Evolutionary conservation across 495 filamentous ascomycete species (phyloP).

Genomic region (Penicillium coprophilum): DNA sequence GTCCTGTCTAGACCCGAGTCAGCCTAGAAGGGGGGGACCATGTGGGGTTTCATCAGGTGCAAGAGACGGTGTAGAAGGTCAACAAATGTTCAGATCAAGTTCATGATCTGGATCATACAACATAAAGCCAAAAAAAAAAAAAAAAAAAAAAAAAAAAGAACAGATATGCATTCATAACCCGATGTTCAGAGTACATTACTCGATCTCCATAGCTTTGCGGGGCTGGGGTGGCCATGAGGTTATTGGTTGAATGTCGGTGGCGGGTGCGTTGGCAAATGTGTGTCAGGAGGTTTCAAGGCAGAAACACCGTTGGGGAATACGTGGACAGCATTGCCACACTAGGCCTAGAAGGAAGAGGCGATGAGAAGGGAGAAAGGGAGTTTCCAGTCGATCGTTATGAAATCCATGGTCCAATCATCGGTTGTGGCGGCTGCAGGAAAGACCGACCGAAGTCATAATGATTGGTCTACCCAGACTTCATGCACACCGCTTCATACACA

Average conservation of each 20-base stretch:
- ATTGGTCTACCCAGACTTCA: slow-evolving; percentile 1
- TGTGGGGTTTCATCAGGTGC: slow-evolving; percentile 1
- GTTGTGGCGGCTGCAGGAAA: slow-evolving; percentile 12
- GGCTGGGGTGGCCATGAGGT: not conserved
- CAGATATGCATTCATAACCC: not conserved
- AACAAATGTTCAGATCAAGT: no score
- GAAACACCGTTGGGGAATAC: slow-evolving; percentile 10
- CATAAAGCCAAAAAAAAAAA: no score
- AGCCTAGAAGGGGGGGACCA: not conserved
- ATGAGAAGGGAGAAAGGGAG: not conserved
- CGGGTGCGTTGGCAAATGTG: slow-evolving; percentile 12
- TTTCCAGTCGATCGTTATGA: slow-evolving; percentile 8
- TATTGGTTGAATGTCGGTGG: slow-evolving; percentile 2
- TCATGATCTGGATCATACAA: no score
- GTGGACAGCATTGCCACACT: slow-evolving; percentile 13
- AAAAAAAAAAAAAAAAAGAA: not conserved
- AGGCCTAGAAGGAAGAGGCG: not conserved
- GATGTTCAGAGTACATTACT: no score
- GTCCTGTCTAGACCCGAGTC: slow-evolving; percentile 7
- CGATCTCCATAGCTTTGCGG: slow-evolving; percentile 9
- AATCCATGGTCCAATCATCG: slow-evolving; percentile 5
- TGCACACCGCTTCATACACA: slow-evolving; percentile 14
- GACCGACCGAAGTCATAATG: not conserved
- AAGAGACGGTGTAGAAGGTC: slow-evolving; percentile 4
- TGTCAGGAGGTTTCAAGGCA: slow-evolving; percentile 14